Base-by-base conservation (phyloP, 2,329 filamentous ascomycete genomes). In the Trichoderma sp. region DNA sequence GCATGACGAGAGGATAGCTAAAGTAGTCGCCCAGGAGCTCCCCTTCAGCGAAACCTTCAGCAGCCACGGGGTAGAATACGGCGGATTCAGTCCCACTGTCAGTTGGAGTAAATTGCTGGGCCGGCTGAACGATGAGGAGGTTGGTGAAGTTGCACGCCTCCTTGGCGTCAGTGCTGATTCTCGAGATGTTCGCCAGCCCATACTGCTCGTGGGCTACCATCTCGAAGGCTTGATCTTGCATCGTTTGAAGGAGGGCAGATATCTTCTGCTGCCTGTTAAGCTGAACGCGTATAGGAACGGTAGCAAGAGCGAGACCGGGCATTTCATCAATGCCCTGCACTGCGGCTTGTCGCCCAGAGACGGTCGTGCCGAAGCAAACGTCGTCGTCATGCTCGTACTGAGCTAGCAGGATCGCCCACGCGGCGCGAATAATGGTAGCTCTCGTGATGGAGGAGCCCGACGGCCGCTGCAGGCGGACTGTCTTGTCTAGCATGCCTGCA, bases 351-450 rank as follows among this genome's bases (percentile, higher is more conserved):
- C 71, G 65, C 10, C 72, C 72, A 1, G 66, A 69, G 2, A 70
- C 56, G 3, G 68, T 67, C 3, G 65, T 62, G 3, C 71, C 72
- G 50, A 71, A 73, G 3, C 68, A n/a, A 9, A 72, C 57, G 39
- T 67, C 59, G 15, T 65, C 34, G n/a, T 58, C 73, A 62, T 12
- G 72, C 67, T 78, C 72, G 52, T 79, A 78, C 2, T 75, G 67
- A 0, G 74, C 72, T 1, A 78, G 71, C 5, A 79, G 30, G 1
- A 66, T 14, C 15, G 63, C 56, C 63, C 63, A 65, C 15, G 56
- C 34, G 9, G 63, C 56, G n/a, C 63, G 63, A 3, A 65, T n/a
- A 3, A 65, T 15, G 1, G 65, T 39, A 5, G 34, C 34, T 39
- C 34, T 39, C 3, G 34, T 71, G 30, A 69, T 61, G 28, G 41